These are phyloP conservation scores for Artemisia annua DNA, from an alignment of 129 eudicot genomes.

Conservation along the genomic window DNA sequence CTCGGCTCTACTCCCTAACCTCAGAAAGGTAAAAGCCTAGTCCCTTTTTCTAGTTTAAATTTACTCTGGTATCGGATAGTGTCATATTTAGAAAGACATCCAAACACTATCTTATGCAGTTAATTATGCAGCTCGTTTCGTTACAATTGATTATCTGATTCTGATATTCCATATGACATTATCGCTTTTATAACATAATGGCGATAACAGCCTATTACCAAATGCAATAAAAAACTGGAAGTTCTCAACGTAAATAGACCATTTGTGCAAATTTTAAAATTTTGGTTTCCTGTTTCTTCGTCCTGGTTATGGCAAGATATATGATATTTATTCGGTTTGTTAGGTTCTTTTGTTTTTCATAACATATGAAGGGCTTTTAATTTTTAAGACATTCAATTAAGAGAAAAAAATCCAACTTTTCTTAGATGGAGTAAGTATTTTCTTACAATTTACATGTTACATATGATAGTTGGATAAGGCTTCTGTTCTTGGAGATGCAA, in stretches of 20 bases:
- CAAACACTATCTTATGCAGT: not conserved
- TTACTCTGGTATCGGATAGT: not conserved
- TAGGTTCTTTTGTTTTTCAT: too few relatives aligned
- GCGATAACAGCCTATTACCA: not conserved
- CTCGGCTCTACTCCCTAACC: constrained; percentile 59
- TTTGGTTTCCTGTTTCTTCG: not conserved
- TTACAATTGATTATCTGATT: not conserved
- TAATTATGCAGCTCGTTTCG: not conserved
- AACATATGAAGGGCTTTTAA: too few relatives aligned
- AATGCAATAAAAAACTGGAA: too few relatives aligned
- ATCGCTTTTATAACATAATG: too few relatives aligned
- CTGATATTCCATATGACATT: not conserved
- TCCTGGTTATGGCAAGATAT: not conserved
- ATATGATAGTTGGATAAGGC: constrained; percentile 9
- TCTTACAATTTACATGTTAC: not conserved
- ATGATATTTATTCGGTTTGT: too few relatives aligned
- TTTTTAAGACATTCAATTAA: too few relatives aligned
- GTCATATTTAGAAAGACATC: not conserved
- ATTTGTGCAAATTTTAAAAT: not conserved
- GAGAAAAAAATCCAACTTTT: too few relatives aligned
- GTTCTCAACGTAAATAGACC: not conserved
- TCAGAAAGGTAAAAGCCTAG: constrained; percentile 57
- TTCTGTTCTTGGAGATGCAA: constrained; percentile 69
- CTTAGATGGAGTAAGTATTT: not conserved
- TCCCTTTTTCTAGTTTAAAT: not conserved